Percentiles rank a stretch among this genome's conserved stretches.
Evolutionary conservation across 805 yeast species (phyloP).

Genomic region (Candida bentonensis): DNA sequence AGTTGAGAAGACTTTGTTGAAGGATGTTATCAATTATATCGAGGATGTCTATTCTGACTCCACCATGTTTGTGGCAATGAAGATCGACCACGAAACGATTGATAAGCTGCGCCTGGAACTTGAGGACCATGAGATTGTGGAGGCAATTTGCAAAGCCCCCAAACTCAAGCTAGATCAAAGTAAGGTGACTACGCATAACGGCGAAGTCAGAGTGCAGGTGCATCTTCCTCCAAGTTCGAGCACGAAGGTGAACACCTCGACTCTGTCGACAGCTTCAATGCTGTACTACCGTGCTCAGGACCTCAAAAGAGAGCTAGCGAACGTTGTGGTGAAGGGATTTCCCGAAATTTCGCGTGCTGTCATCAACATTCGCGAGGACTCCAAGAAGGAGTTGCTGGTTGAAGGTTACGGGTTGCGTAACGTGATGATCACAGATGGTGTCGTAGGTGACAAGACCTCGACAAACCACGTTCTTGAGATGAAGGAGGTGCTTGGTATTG

Average conservation of each 20-base stretch:
- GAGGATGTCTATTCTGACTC: constrained; percentile 86
- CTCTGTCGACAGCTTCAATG: constrained; percentile 26
- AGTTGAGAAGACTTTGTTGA: constrained; percentile 77
- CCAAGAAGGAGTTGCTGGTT: constrained; percentile 73
- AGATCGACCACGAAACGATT: constrained; percentile 70
- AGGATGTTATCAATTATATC: constrained; percentile 76
- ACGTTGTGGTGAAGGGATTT: constrained; percentile 84
- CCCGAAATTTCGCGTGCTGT: constrained; percentile 91
- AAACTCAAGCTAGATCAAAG: constrained; percentile 68
- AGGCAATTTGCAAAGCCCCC: constrained; percentile 71
- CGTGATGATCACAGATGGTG: constrained; percentile 97
- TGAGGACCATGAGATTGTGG: constrained; percentile 71
- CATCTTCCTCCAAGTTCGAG: constrained; percentile 2
- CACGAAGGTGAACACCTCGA: background rate
- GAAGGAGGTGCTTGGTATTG: constrained; percentile 82
- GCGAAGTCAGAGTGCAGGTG: background rate
- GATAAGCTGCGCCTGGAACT: constrained; percentile 83
- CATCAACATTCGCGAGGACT: constrained; percentile 77
- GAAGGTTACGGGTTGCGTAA: constrained; percentile 96
- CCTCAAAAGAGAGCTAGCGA: constrained; percentile 70
- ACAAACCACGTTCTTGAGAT: constrained; percentile 93
- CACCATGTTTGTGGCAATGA: constrained; percentile 64
- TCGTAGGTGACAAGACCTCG: constrained; percentile 69
- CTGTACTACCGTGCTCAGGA: constrained; percentile 83
- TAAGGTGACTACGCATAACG: constrained; percentile 38